Evolutionary conservation across 805 yeast genomes (phyloP).

Genomic region (Yarrowia sp.): DNA sequence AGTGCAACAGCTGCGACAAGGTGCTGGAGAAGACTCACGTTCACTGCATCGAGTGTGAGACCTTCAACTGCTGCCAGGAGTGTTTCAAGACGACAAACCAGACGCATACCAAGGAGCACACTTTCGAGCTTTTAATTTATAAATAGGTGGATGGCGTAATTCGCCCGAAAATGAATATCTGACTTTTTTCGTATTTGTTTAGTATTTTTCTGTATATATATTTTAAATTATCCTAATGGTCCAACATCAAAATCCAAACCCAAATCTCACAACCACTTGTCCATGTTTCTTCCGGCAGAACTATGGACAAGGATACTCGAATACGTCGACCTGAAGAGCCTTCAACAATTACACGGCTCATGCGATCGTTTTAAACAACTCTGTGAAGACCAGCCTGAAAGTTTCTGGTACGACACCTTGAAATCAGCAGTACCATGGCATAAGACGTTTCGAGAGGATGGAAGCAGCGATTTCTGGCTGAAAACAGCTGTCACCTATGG

Average conservation of each 20-base stretch:
- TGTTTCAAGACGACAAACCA: background rate
- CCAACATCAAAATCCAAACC: too few species aligned
- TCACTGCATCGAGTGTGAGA: background rate
- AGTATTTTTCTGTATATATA: background rate
- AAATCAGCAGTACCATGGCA: conserved; percentile 7
- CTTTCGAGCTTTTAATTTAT: background rate
- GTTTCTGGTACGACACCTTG: background rate
- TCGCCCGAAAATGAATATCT: too few species aligned
- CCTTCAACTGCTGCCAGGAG: background rate
- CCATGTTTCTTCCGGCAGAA: conserved; percentile 25
- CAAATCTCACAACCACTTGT: too few species aligned
- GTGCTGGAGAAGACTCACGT: background rate
- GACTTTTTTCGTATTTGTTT: too few species aligned
- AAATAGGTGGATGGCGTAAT: background rate
- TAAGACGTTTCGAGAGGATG: background rate
- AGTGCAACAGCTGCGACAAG: background rate
- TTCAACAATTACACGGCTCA: conserved; percentile 1
- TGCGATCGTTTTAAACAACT: background rate
- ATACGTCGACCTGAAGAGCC: background rate
- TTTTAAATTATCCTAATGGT: too few species aligned
- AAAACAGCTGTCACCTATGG: background rate
- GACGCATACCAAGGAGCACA: conserved; percentile 3
- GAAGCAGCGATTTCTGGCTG: background rate
- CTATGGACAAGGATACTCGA: conserved; percentile 4
- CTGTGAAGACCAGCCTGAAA: background rate